phyloP scores from a whole-genome alignment of 1,284 basidiomycete genomes.

The Mixia osmundae region DNA sequence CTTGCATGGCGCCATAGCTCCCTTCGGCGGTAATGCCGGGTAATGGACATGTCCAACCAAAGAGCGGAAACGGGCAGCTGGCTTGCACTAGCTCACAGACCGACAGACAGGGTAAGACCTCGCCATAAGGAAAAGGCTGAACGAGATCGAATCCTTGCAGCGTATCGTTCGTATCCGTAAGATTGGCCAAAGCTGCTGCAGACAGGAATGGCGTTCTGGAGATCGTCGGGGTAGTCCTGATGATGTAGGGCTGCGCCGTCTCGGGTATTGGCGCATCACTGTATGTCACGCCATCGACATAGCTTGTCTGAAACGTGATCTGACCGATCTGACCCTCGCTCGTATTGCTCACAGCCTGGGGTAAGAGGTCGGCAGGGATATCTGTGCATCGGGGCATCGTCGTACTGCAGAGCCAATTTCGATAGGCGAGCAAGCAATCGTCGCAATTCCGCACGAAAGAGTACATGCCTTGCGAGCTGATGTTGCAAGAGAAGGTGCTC shows the following conservation, averaged over 20 bases:
- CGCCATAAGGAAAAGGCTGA: slow-evolving; percentile 15
- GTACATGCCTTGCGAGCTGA: slow-evolving; percentile 20
- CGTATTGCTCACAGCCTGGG: no score
- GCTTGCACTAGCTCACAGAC: slow-evolving; percentile 16
- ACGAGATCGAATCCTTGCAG: slow-evolving; percentile 5
- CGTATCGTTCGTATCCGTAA: slow-evolving; percentile 4
- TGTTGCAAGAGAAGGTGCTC: slow-evolving; percentile 23
- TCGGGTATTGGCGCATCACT: slow-evolving; percentile 1
- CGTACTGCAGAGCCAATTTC: slow-evolving; percentile 23
- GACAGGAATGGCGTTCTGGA: slow-evolving; percentile 10
- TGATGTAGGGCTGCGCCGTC: slow-evolving; percentile 1
- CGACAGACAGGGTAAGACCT: slow-evolving; percentile 17
- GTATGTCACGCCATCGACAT: not conserved
- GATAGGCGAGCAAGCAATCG: slow-evolving; percentile 22
- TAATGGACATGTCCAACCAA: slow-evolving; percentile 16
- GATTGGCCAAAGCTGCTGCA: slow-evolving; percentile 7
- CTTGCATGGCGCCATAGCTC: slow-evolving; percentile 4
- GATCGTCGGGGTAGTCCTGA: slow-evolving; percentile 6
- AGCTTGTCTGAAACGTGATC: not conserved
- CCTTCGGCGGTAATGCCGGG: slow-evolving; percentile 1
- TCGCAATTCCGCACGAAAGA: slow-evolving; percentile 23
- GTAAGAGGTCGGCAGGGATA: slow-evolving; percentile 1
- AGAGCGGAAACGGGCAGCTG: slow-evolving; percentile 17
- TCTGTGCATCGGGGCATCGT: slow-evolving; percentile 25
- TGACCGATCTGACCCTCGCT: not conserved